A percentile compares a stretch with the other conserved stretches of the same genome.
phyloP scores from a whole-genome alignment of 306 rosid species.

The Oxytropis ochrocephala region DNA sequence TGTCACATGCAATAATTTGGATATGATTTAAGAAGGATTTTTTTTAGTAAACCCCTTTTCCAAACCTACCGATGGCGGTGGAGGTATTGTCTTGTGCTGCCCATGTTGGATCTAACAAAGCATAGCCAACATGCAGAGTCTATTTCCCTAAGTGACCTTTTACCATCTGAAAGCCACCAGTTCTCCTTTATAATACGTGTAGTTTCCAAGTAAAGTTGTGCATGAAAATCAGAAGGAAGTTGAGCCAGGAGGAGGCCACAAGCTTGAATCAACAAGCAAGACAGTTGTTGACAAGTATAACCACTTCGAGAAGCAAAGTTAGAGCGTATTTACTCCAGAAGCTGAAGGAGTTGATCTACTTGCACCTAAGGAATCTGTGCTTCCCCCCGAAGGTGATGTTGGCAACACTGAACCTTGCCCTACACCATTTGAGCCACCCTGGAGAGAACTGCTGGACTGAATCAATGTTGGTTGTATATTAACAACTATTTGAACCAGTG shows the following conservation, averaged over 20 bases:
- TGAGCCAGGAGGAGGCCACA: conserved; percentile 96
- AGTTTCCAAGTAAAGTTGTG: conserved; percentile 79
- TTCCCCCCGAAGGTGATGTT: conserved; percentile 97
- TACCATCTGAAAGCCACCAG: conserved; percentile 93
- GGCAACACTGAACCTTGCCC: conserved; percentile 89
- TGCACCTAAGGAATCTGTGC: conserved; percentile 90
- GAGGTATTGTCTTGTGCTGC: conserved; percentile 99
- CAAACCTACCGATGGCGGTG: conserved; percentile 77
- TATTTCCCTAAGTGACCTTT: conserved; percentile 65
- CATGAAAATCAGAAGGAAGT: conserved; percentile 91
- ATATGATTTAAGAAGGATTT: not conserved
- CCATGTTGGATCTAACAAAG: conserved; percentile 98
- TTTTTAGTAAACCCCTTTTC: not conserved
- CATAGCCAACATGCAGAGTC: conserved; percentile 97
- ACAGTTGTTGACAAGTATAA: conserved; percentile 87
- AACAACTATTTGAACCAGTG: conserved; percentile 82
- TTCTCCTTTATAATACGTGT: conserved; percentile 89
- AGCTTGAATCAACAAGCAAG: conserved; percentile 95
- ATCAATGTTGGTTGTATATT: conserved; percentile 89
- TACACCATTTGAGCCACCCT: conserved; percentile 64
- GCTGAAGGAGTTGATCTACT: conserved; percentile 78
- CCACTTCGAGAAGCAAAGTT: conserved; percentile 92
- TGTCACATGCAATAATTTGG: not conserved
- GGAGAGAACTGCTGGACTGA: conserved; percentile 78
- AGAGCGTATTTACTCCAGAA: conserved; percentile 82